Conservation (phyloP, 2,329 filamentous ascomycete species). For the Ceratocystis colombiana region DNA sequence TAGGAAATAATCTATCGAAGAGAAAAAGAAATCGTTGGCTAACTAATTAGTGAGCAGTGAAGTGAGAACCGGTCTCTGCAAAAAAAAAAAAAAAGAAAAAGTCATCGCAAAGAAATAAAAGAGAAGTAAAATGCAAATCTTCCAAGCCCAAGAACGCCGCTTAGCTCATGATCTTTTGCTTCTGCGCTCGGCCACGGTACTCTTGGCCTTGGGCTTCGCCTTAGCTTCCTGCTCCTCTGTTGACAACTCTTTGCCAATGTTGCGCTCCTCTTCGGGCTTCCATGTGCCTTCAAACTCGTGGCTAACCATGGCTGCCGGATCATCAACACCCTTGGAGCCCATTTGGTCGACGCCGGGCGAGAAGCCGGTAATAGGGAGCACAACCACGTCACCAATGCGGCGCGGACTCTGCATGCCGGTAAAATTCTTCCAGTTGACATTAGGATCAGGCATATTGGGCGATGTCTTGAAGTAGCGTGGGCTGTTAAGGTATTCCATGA, state of each 20-base stretch:
- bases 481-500: conserved; percentile 93
- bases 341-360: conserved; percentile 90
- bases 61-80: not conserved
- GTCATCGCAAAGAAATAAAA: not conserved
- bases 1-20: conserved; percentile 15
- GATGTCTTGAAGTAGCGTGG: conserved; percentile 56
- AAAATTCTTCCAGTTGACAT: conserved; percentile 79
- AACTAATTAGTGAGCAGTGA: not conserved
- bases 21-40: conserved; percentile 15
- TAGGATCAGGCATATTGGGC: conserved; percentile 58
- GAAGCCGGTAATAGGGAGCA: conserved; percentile 94
- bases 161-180: conserved; percentile 9
- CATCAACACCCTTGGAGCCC: conserved; percentile 76
- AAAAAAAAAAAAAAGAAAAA: not conserved
- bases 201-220: not conserved
- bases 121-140: not conserved
- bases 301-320: conserved; percentile 95
- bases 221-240: conserved; percentile 1
- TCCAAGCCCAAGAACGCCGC: not conserved
- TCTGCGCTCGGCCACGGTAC: conserved; percentile 1
- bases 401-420: conserved; percentile 74
- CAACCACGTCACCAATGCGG: conserved; percentile 85
- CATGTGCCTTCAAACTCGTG: conserved; percentile 93
- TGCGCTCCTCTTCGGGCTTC: conserved; percentile 63
- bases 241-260: conserved; percentile 46